Evolutionary conservation across 352 stramenopile species (phyloP), one percentile per base, ranked within the genome.

Genomic region (Phytopythium helicoides): DNA sequence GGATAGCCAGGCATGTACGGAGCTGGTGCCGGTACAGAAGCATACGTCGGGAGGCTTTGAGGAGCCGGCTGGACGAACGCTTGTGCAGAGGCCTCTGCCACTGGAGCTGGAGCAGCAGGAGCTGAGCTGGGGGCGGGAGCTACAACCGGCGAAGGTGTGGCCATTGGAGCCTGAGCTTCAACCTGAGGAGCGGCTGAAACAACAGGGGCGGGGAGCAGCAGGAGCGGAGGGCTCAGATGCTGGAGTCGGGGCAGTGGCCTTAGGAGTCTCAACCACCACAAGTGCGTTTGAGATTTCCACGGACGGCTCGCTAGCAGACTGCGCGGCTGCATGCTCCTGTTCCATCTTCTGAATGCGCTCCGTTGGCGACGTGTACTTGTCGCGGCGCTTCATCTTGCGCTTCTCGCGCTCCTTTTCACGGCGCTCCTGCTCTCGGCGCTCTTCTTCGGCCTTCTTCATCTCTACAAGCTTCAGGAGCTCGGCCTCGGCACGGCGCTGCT

Each of bases 331-430:
- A 31, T 62, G 47, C 19, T 62, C 58, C 53, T 68, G 52, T 33
- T 73, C 61, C 47, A 72, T 79, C 54, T 65, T 70, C 15, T 81
- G 70, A 36, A 87, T 84, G 6, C 76, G 76, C 19, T 84, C 71
- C 11, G 72, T 58, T 19, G 68, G 71, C 8, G 62, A 69, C 10
- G 73, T 84, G 63, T 84, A 87, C 68, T 87, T 87, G 21, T 76
- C 64, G 50, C 75, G 75, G 51, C 73, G 73, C 23, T 74, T 73
- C n/a, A 47, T 44, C 57, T 81, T 83, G 28, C 74, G 80, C 52
- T 73, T 77, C 11, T 73, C 58, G 38, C 74, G 67, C 35, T 71
- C 58, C 37, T 71, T 64, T 38, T 71, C 68, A 22, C 71, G 62
- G 51, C 60, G 67, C 39, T 83, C 58, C 21, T 62, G 60, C 36